Evolutionary conservation across 129 eudicot species (phyloP), one percentile per base, ranked within the genome.

Genomic region (Mikania micrantha): DNA sequence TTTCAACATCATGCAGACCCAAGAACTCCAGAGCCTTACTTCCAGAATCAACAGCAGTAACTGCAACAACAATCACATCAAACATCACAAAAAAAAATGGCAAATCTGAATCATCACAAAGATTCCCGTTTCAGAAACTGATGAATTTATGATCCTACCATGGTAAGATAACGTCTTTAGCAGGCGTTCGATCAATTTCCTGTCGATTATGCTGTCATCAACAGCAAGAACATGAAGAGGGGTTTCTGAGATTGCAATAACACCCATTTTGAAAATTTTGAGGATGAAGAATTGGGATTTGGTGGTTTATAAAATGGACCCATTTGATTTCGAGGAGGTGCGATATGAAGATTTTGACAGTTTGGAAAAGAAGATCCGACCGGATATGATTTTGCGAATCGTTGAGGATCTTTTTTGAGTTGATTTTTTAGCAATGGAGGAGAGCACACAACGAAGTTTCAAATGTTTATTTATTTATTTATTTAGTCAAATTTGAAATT

Each of bases 31-130:
- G 53, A 40, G 96, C 93, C 67, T 88, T 88, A 10, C 72, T 71
- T 67, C 87, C 92, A 73, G 96, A 88, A 80, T 85, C 92, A 52
- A 88, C 90, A 63, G 79, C 88, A 74, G 96, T 88, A 71, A 88
- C 96, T 88, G 84, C 39, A 70, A 44, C 12, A 4, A 57, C 24
- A 10, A 73, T 16, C 57, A 42, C 1, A 61, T 22, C 15, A 75
- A 4, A 49, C 1, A 52, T 20, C 50, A 50, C 0, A 17, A 10
- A 32, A 17, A 10, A 32, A 64, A 12, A 11, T 31, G 0, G 24
- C 32, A 32, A 66, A 68, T 48, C 41, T 25, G 35, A 64, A 60
- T 21, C 28, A 54, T 8, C 5, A 39, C 2, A 47, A 21, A 69
- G 34, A n/a, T 53, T 29, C 10, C 56, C 21, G 57, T 45, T 21